Evolutionary conservation across 139 green algal species (phyloP), one percentile per base, ranked within the genome.

Genomic region (Coccomyxa sp.): DNA sequence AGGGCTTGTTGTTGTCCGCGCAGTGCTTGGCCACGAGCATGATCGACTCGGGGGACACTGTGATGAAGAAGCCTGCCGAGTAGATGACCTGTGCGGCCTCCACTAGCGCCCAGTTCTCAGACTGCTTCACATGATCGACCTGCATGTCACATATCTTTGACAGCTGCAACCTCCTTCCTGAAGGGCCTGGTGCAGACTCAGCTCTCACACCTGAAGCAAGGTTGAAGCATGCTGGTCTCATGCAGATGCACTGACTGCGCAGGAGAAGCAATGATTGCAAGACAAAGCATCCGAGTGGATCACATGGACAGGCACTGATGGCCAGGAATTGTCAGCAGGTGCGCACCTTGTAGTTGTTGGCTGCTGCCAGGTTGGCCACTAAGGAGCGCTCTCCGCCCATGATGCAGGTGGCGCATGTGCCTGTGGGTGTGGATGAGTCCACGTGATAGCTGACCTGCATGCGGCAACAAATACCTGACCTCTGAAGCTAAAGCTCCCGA

Each of bases 21-120:
- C 85, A 88, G 85, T 98, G 94, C 88, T 97, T 89, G 22, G 95
- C 90, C 29, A 95, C 90, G 27, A 77, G 70, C 50, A 91, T 78
- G 74, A 99, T 98, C 12, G 92, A 89, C 35, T 98, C 93, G 9
- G 91, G 91, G 1, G 85, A 95, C 34, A 97, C 94, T 29, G 96
- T 99, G 85, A 99, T 97, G 91, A 99, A 99, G 91, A 99, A 99
- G 44, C 96, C 96, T 10, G 94, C 91, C 35, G 81, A 92, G 93
- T 99, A 99, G 55, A 96, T 88, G 27, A 98, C 90, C 22, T 89
- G 86, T 1, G 96, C 95, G 41, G 88, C 79, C 82, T 98, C 91
- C 44, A 99, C 86, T 29, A 97, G 78, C 7, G 84, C 83, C 86
- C 86, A 95, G 87, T 98, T 97, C 80, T 95, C 88, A 0, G 85